Conservation (phyloP, 2,329 filamentous ascomycete genomes). For the Pseudocercospora fuligena region DNA sequence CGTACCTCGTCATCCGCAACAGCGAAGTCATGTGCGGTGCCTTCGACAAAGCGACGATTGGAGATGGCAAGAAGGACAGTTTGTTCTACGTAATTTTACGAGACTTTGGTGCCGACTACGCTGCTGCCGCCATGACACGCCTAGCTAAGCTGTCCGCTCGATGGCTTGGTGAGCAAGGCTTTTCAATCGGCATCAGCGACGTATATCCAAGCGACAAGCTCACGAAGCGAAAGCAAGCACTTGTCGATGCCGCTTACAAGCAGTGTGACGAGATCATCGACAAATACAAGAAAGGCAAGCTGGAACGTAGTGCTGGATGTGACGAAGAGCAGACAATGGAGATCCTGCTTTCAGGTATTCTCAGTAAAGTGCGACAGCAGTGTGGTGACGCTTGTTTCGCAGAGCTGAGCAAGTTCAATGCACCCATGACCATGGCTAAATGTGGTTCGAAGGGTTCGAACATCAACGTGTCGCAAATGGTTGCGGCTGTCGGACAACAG, state of each 20-base stretch:
- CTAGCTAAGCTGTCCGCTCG: conserved; percentile 88
- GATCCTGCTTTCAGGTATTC: conserved; percentile 85
- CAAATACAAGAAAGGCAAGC: conserved; percentile 76
- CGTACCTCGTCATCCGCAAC: conserved; percentile 90
- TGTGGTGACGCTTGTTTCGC: conserved; percentile 90
- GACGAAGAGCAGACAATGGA: conserved; percentile 92
- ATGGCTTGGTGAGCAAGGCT: conserved; percentile 86
- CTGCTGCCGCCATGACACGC: conserved; percentile 90
- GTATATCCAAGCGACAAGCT: conserved; percentile 81
- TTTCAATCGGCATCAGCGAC: conserved; percentile 94
- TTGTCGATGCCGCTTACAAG: conserved; percentile 78
- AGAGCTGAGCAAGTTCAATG: conserved; percentile 87
- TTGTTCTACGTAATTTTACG: conserved; percentile 96
- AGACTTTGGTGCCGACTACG: conserved; percentile 89
- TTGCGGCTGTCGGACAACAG: conserved; percentile 94
- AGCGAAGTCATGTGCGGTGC: conserved; percentile 96
- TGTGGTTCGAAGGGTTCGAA: conserved; percentile 96
- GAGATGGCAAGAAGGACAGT: conserved; percentile 94
- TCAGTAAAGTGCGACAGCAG: conserved; percentile 88
- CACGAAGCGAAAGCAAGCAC: conserved; percentile 71
- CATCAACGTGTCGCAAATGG: conserved; percentile 99
- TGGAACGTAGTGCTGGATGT: conserved; percentile 86
- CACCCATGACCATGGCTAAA: conserved; percentile 94
- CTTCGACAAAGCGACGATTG: conserved; percentile 99
- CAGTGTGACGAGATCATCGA: conserved; percentile 84